Percentiles rank a stretch among this genome's conserved stretches.
Conservation (phyloP, 495 filamentous ascomycete species). For the Sordaria brevicollis region DNA sequence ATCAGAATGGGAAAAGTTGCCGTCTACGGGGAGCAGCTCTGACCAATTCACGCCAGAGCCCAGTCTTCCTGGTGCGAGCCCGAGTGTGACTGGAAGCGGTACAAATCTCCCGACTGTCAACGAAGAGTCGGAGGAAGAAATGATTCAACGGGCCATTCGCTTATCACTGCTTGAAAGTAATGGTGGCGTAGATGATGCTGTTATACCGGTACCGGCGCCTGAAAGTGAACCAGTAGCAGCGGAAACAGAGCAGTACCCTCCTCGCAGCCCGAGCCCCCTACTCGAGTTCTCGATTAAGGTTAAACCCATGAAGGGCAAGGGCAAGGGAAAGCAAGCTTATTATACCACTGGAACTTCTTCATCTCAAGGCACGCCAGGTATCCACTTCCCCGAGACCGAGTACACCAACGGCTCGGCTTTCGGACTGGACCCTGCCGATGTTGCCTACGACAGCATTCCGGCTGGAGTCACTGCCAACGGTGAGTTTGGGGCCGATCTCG, state of each 20-base stretch:
- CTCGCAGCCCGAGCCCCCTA: not conserved
- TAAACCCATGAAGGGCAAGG: constrained; percentile 28
- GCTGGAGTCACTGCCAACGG: constrained; percentile 8
- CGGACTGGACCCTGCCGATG: not conserved
- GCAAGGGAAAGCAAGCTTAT: constrained; percentile 22
- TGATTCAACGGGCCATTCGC: constrained; percentile 73
- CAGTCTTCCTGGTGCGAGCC: constrained; percentile 35
- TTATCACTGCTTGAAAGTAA: constrained; percentile 53
- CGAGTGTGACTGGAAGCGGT: constrained; percentile 1
- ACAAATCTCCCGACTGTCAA: constrained; percentile 9
- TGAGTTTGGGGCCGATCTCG: constrained; percentile 17
- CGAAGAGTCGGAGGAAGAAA: constrained; percentile 47
- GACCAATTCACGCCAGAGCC: constrained; percentile 42
- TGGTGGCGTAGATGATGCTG: constrained; percentile 22
- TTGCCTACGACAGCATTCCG: constrained; percentile 10
- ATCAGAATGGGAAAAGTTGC: constrained; percentile 35
- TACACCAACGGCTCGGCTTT: not conserved
- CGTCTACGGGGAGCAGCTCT: constrained; percentile 28
- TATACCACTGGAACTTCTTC: constrained; percentile 28
- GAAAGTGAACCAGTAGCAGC: not conserved
- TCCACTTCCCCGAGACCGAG: not conserved
- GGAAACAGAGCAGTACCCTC: constrained; percentile 20
- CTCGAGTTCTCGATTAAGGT: constrained; percentile 43
- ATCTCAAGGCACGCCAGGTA: constrained; percentile 15
- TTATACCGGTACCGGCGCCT: constrained; percentile 10